Conservation (phyloP, 495 filamentous ascomycete genomes). For the Talaromyces adpressus region DNA sequence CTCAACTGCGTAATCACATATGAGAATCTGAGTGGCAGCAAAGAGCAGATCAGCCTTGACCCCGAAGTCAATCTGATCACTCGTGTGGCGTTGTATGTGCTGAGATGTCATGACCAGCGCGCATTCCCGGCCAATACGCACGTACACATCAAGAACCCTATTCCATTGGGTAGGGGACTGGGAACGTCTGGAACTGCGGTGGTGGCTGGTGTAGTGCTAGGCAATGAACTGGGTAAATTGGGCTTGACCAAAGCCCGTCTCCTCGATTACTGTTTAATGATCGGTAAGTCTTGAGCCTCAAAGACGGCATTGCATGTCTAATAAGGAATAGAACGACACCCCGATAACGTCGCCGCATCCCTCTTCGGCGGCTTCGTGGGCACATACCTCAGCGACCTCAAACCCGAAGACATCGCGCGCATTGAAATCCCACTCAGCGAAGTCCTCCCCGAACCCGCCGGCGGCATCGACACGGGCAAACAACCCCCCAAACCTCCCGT, state of each 20-base stretch:
- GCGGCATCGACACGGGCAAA: constrained; percentile 78
- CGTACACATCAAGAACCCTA: constrained; percentile 88
- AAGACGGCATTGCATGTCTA: not conserved
- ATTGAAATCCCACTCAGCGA: constrained; percentile 94
- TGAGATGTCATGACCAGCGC: constrained; percentile 79
- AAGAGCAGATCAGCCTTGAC: constrained; percentile 65
- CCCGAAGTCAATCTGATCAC: constrained; percentile 86
- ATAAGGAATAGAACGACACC: constrained; percentile 65
- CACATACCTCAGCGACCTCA: constrained; percentile 85
- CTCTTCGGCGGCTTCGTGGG: constrained; percentile 96
- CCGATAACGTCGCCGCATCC: constrained; percentile 93
- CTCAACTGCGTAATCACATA: constrained; percentile 88
- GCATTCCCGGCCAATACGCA: constrained; percentile 78
- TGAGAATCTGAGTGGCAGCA: constrained; percentile 70
- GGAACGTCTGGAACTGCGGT: constrained; percentile 92
- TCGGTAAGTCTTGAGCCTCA: constrained; percentile 39
- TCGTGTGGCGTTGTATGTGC: constrained; percentile 81
- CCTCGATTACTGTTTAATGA: constrained; percentile 94
- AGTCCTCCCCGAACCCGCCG: constrained; percentile 78
- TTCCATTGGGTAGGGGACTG: constrained; percentile 82
- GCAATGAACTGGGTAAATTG: constrained; percentile 79
- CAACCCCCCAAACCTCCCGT: constrained; percentile 79
- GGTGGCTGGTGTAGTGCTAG: constrained; percentile 86
- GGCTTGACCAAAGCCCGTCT: constrained; percentile 73
- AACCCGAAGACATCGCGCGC: constrained; percentile 73